Evolutionary conservation across 139 green algal genomes (phyloP).

Genomic region (Chlorella ohadii): DNA sequence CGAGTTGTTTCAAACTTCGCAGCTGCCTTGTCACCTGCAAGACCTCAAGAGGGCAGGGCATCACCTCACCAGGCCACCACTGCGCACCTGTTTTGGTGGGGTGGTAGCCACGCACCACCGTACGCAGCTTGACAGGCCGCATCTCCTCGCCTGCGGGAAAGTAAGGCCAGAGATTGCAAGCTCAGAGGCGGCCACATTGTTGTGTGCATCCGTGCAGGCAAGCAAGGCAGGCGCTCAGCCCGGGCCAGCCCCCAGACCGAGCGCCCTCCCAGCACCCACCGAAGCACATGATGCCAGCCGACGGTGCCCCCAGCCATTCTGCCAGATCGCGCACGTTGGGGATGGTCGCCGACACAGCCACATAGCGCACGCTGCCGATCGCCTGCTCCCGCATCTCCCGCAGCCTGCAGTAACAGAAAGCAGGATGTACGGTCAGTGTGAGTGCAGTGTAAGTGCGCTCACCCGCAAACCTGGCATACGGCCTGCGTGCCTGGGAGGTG

Average conservation of each 20-base stretch:
- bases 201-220: too few species aligned
- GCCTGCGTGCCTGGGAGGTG: too few species aligned
- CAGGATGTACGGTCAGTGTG: too few species aligned
- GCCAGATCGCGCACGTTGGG: constrained; percentile 4
- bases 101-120: constrained; percentile 78
- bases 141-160: constrained; percentile 76
- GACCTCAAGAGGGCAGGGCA: too few species aligned
- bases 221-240: neutral
- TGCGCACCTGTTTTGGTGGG: constrained; percentile 60
- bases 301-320: too few species aligned
- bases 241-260: neutral
- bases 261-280: neutral
- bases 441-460: too few species aligned
- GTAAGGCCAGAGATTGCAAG: constrained; percentile 32
- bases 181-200: too few species aligned
- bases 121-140: constrained; percentile 85
- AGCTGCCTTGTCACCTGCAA: too few species aligned
- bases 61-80: neutral
- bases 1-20: too few species aligned
- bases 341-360: constrained; percentile 69
- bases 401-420: neutral
- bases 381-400: constrained; percentile 57
- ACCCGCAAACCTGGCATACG: too few species aligned
- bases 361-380: constrained; percentile 77
- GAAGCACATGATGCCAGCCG: neutral